phyloP scores from a whole-genome alignment of 2,329 filamentous ascomycete species.

The Penicillium decumbens region DNA sequence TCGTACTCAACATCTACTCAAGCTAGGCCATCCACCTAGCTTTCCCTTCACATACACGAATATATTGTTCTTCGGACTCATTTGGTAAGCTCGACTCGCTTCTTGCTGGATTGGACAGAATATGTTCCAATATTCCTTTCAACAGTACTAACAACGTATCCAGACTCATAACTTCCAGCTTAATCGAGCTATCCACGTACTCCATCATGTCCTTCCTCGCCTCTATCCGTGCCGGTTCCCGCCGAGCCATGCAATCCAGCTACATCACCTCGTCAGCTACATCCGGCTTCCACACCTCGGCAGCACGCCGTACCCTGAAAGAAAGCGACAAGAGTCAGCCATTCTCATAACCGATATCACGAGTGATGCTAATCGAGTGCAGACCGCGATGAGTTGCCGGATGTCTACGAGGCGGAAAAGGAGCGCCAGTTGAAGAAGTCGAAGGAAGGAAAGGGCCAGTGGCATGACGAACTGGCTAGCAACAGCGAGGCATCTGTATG shows the following conservation, averaged over 20 bases:
- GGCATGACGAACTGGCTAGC: conserved; percentile 72
- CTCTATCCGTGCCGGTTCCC: conserved; percentile 23
- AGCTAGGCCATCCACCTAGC: not conserved
- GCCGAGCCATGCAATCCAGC: conserved; percentile 21
- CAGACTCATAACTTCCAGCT: not conserved
- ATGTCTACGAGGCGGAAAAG: conserved; percentile 53
- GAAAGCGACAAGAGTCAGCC: conserved; percentile 35
- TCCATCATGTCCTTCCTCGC: conserved; percentile 36
- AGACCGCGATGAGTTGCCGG: conserved; percentile 42
- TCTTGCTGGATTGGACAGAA: not conserved
- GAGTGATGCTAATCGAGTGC: not conserved
- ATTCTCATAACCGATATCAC: not conserved
- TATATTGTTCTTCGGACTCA: not conserved
- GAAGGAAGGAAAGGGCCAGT: conserved; percentile 62
- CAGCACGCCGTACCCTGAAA: conserved; percentile 27
- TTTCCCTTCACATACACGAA: not conserved
- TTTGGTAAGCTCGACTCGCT: not conserved
- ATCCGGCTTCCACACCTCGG: conserved; percentile 30
- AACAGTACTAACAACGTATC: not conserved
- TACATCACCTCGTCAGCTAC: conserved; percentile 7
- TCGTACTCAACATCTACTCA: not conserved
- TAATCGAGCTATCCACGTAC: not conserved
- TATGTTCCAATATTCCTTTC: not conserved
- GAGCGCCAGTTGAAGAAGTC: conserved; percentile 53
- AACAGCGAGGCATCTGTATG: conserved; percentile 72